Percentiles rank a stretch among this genome's conserved stretches.
Conservation (phyloP, 2,329 filamentous ascomycete species). For the Esteya vermicola region DNA sequence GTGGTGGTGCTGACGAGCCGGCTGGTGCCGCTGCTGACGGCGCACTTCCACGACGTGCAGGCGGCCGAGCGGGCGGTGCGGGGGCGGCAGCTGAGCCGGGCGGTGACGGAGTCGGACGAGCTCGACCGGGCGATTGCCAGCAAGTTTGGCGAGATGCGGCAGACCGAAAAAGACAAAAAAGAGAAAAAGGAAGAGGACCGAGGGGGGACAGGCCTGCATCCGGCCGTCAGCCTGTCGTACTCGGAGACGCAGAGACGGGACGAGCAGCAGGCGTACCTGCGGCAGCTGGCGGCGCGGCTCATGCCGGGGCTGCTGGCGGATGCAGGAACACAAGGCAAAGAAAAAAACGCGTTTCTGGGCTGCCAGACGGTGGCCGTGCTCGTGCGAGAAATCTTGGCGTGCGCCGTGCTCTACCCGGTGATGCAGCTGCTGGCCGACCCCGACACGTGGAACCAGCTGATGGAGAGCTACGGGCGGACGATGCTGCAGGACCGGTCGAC, state of each 20-base stretch:
- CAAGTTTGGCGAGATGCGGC: slow-evolving; percentile 59
- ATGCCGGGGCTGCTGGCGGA: slow-evolving; percentile 63
- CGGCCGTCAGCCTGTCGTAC: slow-evolving; percentile 69
- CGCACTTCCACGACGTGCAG: slow-evolving; percentile 81
- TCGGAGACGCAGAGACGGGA: slow-evolving; percentile 57
- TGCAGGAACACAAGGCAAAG: too few relatives aligned
- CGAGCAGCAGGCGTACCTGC: slow-evolving; percentile 78
- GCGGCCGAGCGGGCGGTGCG: slow-evolving; percentile 77
- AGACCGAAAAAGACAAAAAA: background rate
- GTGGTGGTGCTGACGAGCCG: slow-evolving; percentile 71
- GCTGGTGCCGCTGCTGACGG: slow-evolving; percentile 75
- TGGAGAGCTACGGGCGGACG: slow-evolving; percentile 76
- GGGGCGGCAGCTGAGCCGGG: slow-evolving; percentile 75
- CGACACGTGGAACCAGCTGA: slow-evolving; percentile 93
- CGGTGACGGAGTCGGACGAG: slow-evolving; percentile 91
- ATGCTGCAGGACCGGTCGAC: slow-evolving; percentile 93
- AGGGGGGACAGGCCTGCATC: slow-evolving; percentile 57
- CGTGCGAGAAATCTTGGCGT: slow-evolving; percentile 80
- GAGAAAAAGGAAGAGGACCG: background rate
- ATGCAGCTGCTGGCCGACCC: slow-evolving; percentile 74
- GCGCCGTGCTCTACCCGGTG: slow-evolving; percentile 74
- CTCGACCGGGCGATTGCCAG: slow-evolving; percentile 89
- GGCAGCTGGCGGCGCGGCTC: slow-evolving; percentile 57
- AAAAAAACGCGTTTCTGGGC: slow-evolving; percentile 54
- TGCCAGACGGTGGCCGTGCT: slow-evolving; percentile 71